These are phyloP conservation scores for Picea sitchensis DNA, from an alignment of 75 land plant species.

Conservation along the genomic window DNA sequence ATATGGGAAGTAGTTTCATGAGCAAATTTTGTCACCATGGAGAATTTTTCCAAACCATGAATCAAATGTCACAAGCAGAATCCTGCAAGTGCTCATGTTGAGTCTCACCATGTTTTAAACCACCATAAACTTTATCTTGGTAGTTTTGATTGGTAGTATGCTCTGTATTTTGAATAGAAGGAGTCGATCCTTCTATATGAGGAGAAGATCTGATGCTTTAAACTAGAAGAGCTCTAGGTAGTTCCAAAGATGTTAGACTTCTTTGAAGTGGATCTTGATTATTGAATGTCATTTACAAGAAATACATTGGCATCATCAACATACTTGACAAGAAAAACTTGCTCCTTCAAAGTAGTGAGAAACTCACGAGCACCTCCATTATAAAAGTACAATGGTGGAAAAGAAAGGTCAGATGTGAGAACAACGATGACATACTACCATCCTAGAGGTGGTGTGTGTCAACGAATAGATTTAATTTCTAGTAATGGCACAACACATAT, in stretches of 20 bases:
- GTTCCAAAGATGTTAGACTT: slow-evolving; percentile 86
- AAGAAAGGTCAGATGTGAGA: slow-evolving; percentile 62
- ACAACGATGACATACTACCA: too few relatives aligned
- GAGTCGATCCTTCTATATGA: slow-evolving; percentile 12
- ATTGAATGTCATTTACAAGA: slow-evolving; percentile 84
- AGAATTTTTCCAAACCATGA: slow-evolving; percentile 83
- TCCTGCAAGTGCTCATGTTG: slow-evolving; percentile 47
- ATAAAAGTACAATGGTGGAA: slow-evolving; percentile 88
- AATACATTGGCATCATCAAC: slow-evolving; percentile 94
- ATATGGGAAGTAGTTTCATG: slow-evolving; percentile 92
- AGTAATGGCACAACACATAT: too few relatives aligned
- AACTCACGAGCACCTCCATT: slow-evolving; percentile 93
- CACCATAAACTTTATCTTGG: slow-evolving; percentile 7
- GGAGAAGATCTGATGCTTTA: slow-evolving; percentile 32
- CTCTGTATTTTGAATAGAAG: slow-evolving; percentile 20
- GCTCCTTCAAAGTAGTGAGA: slow-evolving; percentile 69
- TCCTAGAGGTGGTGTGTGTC: too few relatives aligned
- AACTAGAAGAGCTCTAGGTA: slow-evolving; percentile 64
- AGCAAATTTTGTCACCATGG: slow-evolving; percentile 94
- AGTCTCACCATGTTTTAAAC: slow-evolving; percentile 19
- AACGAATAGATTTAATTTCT: too few relatives aligned
- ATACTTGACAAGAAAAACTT: slow-evolving; percentile 80
- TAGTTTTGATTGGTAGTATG: not conserved
- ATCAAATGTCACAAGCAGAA: slow-evolving; percentile 87
- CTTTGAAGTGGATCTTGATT: slow-evolving; percentile 76